These are phyloP conservation scores for Psidium guajava DNA, from an alignment of 345 rosid species.

Conservation along the genomic window DNA sequence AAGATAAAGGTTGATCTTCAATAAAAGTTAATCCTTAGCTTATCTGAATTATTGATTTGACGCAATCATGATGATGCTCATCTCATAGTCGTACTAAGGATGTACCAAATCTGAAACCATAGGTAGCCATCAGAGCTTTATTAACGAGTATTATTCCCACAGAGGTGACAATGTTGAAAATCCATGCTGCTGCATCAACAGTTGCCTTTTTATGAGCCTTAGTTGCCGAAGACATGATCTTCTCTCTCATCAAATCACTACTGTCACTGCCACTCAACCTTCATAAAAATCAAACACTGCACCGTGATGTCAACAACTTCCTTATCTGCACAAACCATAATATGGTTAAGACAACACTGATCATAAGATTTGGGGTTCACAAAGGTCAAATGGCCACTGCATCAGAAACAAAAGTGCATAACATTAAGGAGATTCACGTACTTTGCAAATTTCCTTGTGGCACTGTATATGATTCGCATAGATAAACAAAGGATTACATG, in stretches of 20 bases:
- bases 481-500: neutral
- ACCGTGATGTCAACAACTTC: neutral
- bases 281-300: neutral
- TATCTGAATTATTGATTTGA: neutral
- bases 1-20: neutral
- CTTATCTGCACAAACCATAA: neutral
- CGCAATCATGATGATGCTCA: neutral
- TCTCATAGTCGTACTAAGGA: neutral
- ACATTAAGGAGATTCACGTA: neutral
- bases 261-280: neutral
- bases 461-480: neutral
- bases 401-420: neutral
- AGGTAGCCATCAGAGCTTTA: slow-evolving; percentile 90
- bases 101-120: slow-evolving; percentile 91
- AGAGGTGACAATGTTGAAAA: slow-evolving; percentile 93
- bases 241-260: slow-evolving; percentile 9
- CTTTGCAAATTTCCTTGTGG: neutral
- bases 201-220: slow-evolving; percentile 71
- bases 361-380: neutral
- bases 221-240: slow-evolving; percentile 53
- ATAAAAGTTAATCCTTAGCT: neutral
- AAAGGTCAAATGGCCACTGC: neutral
- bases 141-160: slow-evolving; percentile 96
- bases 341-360: neutral
- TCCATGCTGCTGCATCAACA: slow-evolving; percentile 89